A percentile compares a stretch with the other conserved stretches of the same genome.
phyloP scores from a whole-genome alignment of 768 basidiomycete species.

The Tylopilus sp. region DNA sequence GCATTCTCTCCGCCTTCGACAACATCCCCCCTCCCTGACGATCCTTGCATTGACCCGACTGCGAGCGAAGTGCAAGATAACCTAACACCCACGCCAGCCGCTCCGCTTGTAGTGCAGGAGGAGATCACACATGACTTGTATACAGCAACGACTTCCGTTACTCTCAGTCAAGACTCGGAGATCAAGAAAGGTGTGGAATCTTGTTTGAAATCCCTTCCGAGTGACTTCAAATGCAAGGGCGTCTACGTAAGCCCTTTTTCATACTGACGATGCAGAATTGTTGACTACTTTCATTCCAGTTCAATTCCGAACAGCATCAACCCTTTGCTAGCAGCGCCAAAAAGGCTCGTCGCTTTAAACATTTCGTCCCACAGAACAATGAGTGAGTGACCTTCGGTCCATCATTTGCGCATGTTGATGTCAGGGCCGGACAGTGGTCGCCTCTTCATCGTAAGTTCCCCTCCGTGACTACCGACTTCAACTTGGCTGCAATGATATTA shows the following conservation, averaged over 20 bases:
- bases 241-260: slow-evolving; percentile 3
- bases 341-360: slow-evolving; percentile 1
- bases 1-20: neutral
- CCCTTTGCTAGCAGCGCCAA: neutral
- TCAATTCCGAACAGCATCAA: slow-evolving; percentile 8
- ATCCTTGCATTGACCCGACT: neutral
- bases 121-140: slow-evolving; percentile 13
- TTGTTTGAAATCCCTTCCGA: slow-evolving; percentile 6
- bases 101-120: neutral
- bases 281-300: slow-evolving; percentile 2
- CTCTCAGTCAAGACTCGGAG: slow-evolving; percentile 1
- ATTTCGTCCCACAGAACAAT: slow-evolving; percentile 5
- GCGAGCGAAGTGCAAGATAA: neutral
- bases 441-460: slow-evolving; percentile 12
- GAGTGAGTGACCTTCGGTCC: neutral
- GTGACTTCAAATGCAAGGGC: slow-evolving; percentile 7
- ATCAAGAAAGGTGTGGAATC: slow-evolving; percentile 7
- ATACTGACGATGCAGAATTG: neutral
- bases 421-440: slow-evolving; percentile 7
- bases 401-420: neutral
- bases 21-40: neutral
- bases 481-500: slow-evolving; percentile 21
- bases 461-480: neutral
- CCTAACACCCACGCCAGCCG: neutral
- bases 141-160: slow-evolving; percentile 2